Evolutionary conservation across 1,284 basidiomycete genomes (phyloP).

Genomic region (Trichosporon faecale): DNA sequence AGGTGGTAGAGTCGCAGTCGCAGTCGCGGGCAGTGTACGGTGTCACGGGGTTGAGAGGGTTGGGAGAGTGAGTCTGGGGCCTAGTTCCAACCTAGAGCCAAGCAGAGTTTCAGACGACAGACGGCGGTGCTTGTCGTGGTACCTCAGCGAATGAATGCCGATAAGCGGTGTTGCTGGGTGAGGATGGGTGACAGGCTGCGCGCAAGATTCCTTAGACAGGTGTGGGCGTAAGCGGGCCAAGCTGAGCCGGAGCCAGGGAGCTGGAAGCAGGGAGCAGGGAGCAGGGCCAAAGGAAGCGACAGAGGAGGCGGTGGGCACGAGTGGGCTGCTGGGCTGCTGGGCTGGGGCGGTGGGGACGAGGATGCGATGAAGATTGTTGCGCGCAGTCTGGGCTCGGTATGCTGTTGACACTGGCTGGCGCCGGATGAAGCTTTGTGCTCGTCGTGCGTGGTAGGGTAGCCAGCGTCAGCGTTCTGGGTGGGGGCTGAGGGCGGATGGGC

Average conservation of each 20-base stretch:
- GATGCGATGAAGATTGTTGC: neutral
- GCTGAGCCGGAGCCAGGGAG: neutral
- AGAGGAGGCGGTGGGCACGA: neutral
- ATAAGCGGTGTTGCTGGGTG: neutral
- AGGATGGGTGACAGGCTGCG: neutral
- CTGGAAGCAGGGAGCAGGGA: neutral
- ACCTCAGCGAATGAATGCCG: constrained; percentile 4
- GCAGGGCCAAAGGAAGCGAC: neutral
- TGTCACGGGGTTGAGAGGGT: neutral
- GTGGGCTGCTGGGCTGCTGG: neutral
- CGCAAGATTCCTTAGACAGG: neutral
- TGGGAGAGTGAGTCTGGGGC: neutral
- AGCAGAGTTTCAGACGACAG: constrained; percentile 10
- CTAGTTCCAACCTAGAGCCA: neutral
- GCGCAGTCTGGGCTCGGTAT: neutral
- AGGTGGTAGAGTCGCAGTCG: neutral
- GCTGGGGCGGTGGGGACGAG: neutral
- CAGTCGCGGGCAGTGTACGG: neutral
- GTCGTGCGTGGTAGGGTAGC: neutral
- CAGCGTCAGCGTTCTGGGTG: neutral
- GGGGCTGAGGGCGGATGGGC: neutral
- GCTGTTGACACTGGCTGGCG: neutral
- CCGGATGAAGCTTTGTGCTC: neutral
- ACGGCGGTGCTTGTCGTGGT: neutral
- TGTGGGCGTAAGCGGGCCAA: constrained; percentile 1